Evolutionary conservation across 495 filamentous ascomycete species (phyloP), one percentile per base, ranked within the genome.

Genomic region (Aspergillus sparsus): DNA sequence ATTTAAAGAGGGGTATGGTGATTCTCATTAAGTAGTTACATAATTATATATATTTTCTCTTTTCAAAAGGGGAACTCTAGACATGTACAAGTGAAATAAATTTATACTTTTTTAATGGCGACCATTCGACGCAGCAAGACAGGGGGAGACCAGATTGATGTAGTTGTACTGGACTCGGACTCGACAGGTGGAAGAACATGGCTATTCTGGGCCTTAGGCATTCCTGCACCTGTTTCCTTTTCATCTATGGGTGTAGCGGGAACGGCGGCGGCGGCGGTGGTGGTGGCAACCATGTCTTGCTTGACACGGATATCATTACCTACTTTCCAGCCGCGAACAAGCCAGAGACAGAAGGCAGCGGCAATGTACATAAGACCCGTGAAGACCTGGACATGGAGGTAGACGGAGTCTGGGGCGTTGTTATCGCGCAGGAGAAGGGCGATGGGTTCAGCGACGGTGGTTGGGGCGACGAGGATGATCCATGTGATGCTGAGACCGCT

Each of bases 401-500:
- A 90, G 13, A 72, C 76, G 21, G 65, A 62, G 6, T 75, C 71
- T 3, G 66, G 66, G 2, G 73, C 75, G 39, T 58, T 46, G 18
- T 80, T 62, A 31, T 76, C 72, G 55, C 82, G 75, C 56, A 94
- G 81, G 57, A 85, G 77, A n/a, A 94, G 76, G 2, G 79, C 89
- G 67, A 93, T 92, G 0, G 86, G 81, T 63, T 94, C 90, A 37
- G 87, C 83, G 58, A 92, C 81, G 0, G 89, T 93, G 7, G 84
- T 83, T 2, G 91, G 91, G 8, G 91, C 66, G 35, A 89, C 86
- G 11, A 94, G 77, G 7, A 82, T 71, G 16, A 94, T 68, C 91
- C 91, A 96, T 16, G 84, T 82, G n/a, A 94, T 84, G 35, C 86
- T 88, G 18, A 94, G 71, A 0, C 83, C 85, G 37, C 87, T 83